Evolutionary conservation across 805 yeast species (phyloP).

Genomic region (Groenewaldozyma salmanticensis): DNA sequence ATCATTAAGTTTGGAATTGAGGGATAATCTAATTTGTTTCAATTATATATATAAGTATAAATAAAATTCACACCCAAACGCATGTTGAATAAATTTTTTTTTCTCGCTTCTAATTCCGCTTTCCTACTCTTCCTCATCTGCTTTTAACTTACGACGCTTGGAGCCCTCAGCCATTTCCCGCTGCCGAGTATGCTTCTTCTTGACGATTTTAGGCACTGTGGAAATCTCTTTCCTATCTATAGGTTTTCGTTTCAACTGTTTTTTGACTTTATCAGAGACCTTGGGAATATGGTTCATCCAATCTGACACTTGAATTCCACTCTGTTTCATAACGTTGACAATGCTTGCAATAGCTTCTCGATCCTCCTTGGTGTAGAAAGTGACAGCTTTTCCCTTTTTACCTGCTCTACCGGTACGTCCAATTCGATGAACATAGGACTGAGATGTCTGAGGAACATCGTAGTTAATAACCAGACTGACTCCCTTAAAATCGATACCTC

Average conservation of each 20-base stretch:
- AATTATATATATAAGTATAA: not conserved
- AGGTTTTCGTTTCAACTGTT: conserved; percentile 45
- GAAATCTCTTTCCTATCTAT: conserved; percentile 64
- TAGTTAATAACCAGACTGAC: conserved; percentile 90
- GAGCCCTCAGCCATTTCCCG: conserved; percentile 50
- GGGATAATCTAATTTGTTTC: not conserved
- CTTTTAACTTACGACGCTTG: conserved; percentile 11
- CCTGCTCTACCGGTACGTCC: conserved; percentile 99
- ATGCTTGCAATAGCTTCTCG: conserved; percentile 65
- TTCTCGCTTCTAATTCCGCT: too few relatives aligned
- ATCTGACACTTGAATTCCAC: conserved; percentile 56
- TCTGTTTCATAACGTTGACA: conserved; percentile 89
- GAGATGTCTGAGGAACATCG: conserved; percentile 91
- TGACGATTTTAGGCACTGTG: conserved; percentile 57
- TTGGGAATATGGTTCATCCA: conserved; percentile 78
- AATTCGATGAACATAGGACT: conserved; percentile 92
- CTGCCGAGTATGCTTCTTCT: conserved; percentile 51
- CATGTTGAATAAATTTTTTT: too few relatives aligned
- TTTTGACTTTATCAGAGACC: conserved; percentile 53
- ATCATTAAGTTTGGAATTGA: conserved; percentile 1
- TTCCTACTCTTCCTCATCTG: not conserved
- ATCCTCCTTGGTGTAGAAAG: conserved; percentile 91
- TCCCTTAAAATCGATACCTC: conserved; percentile 97
- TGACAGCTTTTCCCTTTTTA: conserved; percentile 73
- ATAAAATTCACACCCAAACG: not conserved